These are phyloP conservation scores for Leucaena leucocephala DNA, from an alignment of 306 rosid genomes.

Conservation along the genomic window DNA sequence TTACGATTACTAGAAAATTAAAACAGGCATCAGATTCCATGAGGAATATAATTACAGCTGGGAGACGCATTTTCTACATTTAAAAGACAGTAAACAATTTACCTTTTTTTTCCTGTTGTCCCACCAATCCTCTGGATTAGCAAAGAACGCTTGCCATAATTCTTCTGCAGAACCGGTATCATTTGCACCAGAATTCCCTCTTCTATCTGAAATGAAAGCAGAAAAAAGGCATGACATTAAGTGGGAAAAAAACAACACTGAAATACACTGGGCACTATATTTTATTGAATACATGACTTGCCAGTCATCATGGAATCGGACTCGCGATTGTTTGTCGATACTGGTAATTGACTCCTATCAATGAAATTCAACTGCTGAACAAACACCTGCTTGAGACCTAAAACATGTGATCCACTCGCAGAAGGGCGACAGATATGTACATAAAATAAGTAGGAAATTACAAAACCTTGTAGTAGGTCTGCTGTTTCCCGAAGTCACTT, in stretches of 20 bases:
- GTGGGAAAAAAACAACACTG: constrained; percentile 23
- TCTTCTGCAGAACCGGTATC: constrained; percentile 63
- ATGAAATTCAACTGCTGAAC: constrained; percentile 86
- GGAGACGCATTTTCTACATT: not conserved
- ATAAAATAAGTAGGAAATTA: not conserved
- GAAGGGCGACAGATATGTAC: not conserved
- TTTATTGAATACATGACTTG: constrained; percentile 40
- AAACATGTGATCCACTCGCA: constrained; percentile 22
- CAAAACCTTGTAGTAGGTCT: constrained; percentile 82
- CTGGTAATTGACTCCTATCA: constrained; percentile 49
- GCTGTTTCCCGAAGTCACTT: constrained; percentile 64
- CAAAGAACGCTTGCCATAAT: constrained; percentile 70
- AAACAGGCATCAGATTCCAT: not conserved
- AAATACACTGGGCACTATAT: constrained; percentile 9
- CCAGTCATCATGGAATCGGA: constrained; percentile 53
- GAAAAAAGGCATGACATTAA: not conserved
- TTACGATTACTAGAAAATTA: not conserved
- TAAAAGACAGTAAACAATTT: not conserved
- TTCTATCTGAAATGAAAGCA: constrained; percentile 54
- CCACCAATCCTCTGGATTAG: constrained; percentile 19
- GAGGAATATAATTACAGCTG: not conserved
- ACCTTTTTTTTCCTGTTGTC: constrained; percentile 18
- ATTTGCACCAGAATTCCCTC: constrained; percentile 44
- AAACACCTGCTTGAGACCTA: constrained; percentile 59
- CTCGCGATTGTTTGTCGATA: constrained; percentile 43